phyloP scores from a whole-genome alignment of 2,329 filamentous ascomycete genomes.

The Paramyrothecium roridum region DNA sequence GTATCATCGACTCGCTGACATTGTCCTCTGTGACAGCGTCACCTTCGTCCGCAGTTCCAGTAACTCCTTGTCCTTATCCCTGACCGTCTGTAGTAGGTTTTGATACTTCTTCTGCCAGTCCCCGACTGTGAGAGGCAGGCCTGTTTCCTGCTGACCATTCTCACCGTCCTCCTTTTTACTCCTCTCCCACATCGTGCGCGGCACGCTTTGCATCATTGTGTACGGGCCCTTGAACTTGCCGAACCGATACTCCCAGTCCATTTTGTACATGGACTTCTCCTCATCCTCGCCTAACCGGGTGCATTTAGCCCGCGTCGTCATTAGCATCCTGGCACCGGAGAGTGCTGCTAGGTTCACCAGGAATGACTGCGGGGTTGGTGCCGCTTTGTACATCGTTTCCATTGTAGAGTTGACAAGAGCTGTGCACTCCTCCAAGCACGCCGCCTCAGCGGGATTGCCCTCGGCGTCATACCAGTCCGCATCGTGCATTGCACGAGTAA shows the following conservation, averaged over 20 bases:
- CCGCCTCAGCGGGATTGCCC: slow-evolving; percentile 38
- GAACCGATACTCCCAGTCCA: slow-evolving; percentile 53
- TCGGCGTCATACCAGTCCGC: slow-evolving; percentile 49
- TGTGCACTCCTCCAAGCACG: slow-evolving; percentile 48
- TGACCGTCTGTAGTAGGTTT: slow-evolving; percentile 57
- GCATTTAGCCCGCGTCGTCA: slow-evolving; percentile 36
- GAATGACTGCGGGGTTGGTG: slow-evolving; percentile 51
- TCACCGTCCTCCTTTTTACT: slow-evolving; percentile 17
- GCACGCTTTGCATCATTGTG: slow-evolving; percentile 47
- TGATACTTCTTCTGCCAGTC: slow-evolving; percentile 52
- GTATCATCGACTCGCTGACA: slow-evolving; percentile 9
- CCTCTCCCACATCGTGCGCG: slow-evolving; percentile 37
- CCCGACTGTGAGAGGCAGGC: slow-evolving; percentile 25
- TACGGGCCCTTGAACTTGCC: slow-evolving; percentile 52
- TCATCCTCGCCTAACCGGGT: slow-evolving; percentile 40
- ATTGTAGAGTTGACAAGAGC: slow-evolving; percentile 53
- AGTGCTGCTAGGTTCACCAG: slow-evolving; percentile 58
- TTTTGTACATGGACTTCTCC: slow-evolving; percentile 44
- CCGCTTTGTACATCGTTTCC: slow-evolving; percentile 47
- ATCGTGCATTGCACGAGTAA: slow-evolving; percentile 46
- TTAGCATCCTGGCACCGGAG: slow-evolving; percentile 49
- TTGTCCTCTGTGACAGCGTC: slow-evolving; percentile 29
- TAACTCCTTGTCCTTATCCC: slow-evolving; percentile 54
- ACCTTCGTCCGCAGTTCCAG: slow-evolving; percentile 39
- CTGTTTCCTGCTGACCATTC: slow-evolving; percentile 5